Percentiles rank a stretch among this genome's conserved stretches.
Evolutionary conservation across 176 grass and related monocot species (phyloP).

Genomic region (Saccharum spontaneum): DNA sequence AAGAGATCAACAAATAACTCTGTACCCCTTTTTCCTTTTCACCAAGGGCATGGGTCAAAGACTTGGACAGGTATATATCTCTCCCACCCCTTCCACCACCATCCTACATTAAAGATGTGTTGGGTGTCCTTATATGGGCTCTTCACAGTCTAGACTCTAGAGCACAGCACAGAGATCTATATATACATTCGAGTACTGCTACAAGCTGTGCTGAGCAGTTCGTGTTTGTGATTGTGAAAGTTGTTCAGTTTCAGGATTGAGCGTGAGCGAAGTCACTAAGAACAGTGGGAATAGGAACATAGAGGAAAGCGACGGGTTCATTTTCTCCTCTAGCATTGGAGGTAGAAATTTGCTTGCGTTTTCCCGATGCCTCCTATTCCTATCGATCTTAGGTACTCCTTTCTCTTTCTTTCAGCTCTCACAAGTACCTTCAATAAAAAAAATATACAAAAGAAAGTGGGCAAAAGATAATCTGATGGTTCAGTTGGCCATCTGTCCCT

Average conservation of each 20-base stretch:
- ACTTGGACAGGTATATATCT: neutral
- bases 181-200: neutral
- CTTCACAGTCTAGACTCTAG: neutral
- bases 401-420: neutral
- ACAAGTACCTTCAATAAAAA: neutral
- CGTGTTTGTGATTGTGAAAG: neutral
- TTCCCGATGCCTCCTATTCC: constrained; percentile 33
- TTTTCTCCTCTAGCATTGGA: neutral
- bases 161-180: no score
- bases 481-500: no score
- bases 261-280: constrained; percentile 10
- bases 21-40: neutral
- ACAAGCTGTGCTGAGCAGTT: neutral
- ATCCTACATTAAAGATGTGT: neutral
- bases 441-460: neutral
- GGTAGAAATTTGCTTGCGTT: constrained; percentile 7
- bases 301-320: neutral
- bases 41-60: neutral
- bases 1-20: no score
- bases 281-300: constrained; percentile 32
- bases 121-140: neutral
- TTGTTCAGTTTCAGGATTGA: neutral
- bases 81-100: neutral
- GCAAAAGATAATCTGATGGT: no score
- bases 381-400: constrained; percentile 17